phyloP scores from a whole-genome alignment of 1,284 basidiomycete genomes.

The Agroathelia rolfsii region DNA sequence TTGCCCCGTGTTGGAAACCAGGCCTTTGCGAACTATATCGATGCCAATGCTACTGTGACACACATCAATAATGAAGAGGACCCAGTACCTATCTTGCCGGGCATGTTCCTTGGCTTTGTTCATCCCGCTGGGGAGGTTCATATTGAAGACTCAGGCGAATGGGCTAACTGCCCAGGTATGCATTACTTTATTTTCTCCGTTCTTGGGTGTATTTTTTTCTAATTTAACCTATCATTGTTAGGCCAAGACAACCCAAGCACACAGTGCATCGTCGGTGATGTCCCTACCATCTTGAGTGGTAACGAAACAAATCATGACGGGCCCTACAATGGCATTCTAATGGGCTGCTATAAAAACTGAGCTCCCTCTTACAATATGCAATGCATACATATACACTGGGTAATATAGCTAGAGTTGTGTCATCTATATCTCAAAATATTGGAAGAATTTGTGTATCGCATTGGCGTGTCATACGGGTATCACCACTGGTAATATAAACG shows the following conservation, averaged over 20 bases:
- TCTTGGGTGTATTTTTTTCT: too few species aligned
- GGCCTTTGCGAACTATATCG: constrained; percentile 48
- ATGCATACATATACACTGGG: too few species aligned
- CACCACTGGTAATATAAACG: too few species aligned
- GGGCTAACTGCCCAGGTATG: constrained; percentile 38
- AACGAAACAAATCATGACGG: constrained; percentile 24
- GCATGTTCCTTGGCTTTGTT: constrained; percentile 38
- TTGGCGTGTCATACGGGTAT: too few species aligned
- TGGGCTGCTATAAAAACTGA: constrained; percentile 28
- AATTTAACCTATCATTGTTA: constrained; percentile 10
- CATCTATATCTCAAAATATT: too few species aligned
- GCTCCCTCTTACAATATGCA: too few species aligned
- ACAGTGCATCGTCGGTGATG: constrained; percentile 25
- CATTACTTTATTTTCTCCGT: constrained; percentile 1
- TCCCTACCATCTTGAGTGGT: constrained; percentile 20
- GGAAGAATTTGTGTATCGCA: too few species aligned
- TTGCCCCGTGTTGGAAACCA: constrained; percentile 43
- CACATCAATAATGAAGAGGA: constrained; percentile 45
- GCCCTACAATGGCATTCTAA: constrained; percentile 27
- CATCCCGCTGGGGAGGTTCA: constrained; percentile 54
- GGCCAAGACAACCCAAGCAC: constrained; percentile 24
- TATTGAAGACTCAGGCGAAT: constrained; percentile 35
- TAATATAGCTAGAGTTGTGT: too few species aligned
- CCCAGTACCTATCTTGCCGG: constrained; percentile 38
- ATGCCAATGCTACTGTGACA: constrained; percentile 30